Evolutionary conservation across 192 early-diverging fungal species (phyloP).

Genomic region (Umbelopsis vinacea): DNA sequence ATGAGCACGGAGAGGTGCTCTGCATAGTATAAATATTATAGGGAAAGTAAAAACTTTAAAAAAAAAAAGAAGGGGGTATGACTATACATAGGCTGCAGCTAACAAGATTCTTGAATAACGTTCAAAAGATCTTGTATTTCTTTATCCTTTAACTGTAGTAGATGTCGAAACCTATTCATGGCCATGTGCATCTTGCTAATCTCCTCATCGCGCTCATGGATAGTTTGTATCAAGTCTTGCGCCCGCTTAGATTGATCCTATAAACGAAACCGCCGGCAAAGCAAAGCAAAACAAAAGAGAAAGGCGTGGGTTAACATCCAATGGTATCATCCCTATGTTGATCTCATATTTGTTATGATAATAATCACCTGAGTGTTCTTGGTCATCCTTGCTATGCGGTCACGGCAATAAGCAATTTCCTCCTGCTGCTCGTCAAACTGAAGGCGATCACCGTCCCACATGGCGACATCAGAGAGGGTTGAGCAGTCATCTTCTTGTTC

Average conservation of each 20-base stretch:
- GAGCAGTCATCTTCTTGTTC: neutral
- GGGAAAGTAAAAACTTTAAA: too few relatives aligned
- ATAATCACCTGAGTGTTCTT: slow-evolving; percentile 12
- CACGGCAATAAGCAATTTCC: neutral
- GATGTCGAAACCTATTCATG: slow-evolving; percentile 20
- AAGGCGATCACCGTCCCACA: neutral
- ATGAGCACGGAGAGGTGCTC: too few relatives aligned
- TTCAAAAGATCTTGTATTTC: slow-evolving; percentile 18
- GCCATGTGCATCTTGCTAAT: slow-evolving; percentile 16
- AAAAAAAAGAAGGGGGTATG: neutral
- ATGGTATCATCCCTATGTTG: too few relatives aligned
- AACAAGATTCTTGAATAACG: slow-evolving; percentile 11
- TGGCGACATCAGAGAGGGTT: too few relatives aligned
- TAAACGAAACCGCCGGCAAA: neutral
- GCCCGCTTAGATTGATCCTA: slow-evolving; percentile 6
- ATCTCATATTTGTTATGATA: too few relatives aligned
- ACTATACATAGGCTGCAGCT: neutral
- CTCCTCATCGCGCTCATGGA: slow-evolving; percentile 18
- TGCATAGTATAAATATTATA: too few relatives aligned
- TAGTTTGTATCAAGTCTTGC: slow-evolving; percentile 1
- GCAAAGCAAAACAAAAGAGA: neutral
- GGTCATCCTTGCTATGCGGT: slow-evolving; percentile 14
- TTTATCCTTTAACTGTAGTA: slow-evolving; percentile 5
- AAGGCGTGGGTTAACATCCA: too few relatives aligned
- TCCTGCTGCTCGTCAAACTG: slow-evolving; percentile 9